A percentile compares a stretch with the other conserved stretches of the same genome.
Evolutionary conservation across 2,329 filamentous ascomycete genomes (phyloP).

Genomic region (Clarireedia sp.): DNA sequence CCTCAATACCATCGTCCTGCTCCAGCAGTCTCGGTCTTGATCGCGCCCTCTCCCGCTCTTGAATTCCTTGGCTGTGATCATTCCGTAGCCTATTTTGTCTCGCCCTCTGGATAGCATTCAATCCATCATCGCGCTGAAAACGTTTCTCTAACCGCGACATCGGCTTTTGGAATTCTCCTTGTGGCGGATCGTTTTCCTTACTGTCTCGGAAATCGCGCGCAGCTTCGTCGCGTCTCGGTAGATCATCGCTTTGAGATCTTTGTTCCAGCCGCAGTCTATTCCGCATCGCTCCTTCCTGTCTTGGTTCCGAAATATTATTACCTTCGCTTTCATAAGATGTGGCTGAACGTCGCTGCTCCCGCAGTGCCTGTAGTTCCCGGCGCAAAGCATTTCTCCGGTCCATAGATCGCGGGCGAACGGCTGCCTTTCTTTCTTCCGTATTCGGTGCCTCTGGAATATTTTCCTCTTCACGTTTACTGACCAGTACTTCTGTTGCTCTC

Average conservation of each 20-base stretch:
- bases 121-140: neutral
- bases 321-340: constrained; percentile 2
- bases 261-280: neutral
- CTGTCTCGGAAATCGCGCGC: neutral
- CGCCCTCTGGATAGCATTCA: constrained; percentile 2
- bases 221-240: neutral
- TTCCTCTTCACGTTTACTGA: neutral
- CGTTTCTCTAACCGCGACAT: constrained; percentile 13
- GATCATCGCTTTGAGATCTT: constrained; percentile 6
- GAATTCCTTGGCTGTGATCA: constrained; percentile 2
- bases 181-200: constrained; percentile 1
- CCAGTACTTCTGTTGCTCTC: neutral
- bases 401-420: neutral
- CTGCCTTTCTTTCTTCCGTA: neutral
- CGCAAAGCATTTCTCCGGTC: constrained; percentile 4
- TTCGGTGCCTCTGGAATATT: neutral
- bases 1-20: neutral
- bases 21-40: constrained; percentile 2
- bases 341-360: constrained; percentile 1
- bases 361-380: constrained; percentile 1
- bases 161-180: neutral
- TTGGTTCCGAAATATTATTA: neutral
- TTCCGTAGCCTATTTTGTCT: neutral
- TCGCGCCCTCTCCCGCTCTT: neutral
- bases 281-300: neutral